Conservation (phyloP, 2,329 filamentous ascomycete species). For the Aspergillus brasiliensis region DNA sequence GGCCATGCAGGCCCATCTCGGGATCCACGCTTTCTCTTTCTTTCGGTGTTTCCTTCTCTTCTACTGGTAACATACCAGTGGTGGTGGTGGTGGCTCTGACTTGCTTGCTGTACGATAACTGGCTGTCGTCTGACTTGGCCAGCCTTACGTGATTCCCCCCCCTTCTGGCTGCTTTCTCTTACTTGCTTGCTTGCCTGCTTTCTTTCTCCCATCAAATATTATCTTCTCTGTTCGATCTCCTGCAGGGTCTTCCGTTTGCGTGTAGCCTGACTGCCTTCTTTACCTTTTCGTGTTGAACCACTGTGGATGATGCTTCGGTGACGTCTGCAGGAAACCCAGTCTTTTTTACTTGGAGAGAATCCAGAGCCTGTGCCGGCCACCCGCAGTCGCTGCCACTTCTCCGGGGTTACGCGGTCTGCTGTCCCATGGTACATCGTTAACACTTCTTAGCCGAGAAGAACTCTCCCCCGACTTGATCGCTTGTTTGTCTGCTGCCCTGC, state of each 20-base stretch:
- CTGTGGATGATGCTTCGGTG: slow-evolving; percentile 19
- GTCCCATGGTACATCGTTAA: slow-evolving; percentile 27
- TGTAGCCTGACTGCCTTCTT: not conserved
- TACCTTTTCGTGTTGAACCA: not conserved
- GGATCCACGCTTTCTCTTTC: too few relatives aligned
- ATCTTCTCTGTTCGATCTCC: not conserved
- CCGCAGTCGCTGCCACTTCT: slow-evolving; percentile 11
- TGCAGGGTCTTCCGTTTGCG: not conserved
- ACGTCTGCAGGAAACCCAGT: slow-evolving; percentile 12
- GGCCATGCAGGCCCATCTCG: not conserved
- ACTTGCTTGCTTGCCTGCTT: not conserved
- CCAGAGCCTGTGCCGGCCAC: not conserved
- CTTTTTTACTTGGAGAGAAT: not conserved
- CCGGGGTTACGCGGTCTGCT: slow-evolving; percentile 21
- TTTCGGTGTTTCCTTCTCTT: too few relatives aligned
- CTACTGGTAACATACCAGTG: too few relatives aligned
- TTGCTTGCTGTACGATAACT: not conserved
- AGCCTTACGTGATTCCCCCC: slow-evolving; percentile 7
- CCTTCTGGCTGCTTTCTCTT: slow-evolving; percentile 1
- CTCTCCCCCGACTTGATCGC: slow-evolving; percentile 1
- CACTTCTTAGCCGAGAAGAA: slow-evolving; percentile 20
- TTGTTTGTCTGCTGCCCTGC: slow-evolving; percentile 11
- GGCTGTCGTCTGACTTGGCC: slow-evolving; percentile 11
- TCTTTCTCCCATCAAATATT: not conserved
- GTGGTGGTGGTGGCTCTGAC: not conserved